phyloP scores from a whole-genome alignment of 208 protist genomes.

The Naegleria fowleri region DNA sequence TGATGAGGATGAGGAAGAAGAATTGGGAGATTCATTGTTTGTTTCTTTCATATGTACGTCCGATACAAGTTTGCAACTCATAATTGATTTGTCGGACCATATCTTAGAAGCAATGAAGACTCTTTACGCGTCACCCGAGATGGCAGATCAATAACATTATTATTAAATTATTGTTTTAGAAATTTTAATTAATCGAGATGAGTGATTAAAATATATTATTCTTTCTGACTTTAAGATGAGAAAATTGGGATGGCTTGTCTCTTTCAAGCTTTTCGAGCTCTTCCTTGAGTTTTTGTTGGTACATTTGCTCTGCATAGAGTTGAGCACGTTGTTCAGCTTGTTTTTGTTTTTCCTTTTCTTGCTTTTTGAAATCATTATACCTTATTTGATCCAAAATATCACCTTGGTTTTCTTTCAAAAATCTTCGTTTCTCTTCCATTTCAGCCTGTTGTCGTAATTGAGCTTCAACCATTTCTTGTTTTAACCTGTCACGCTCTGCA shows the following conservation, averaged over 20 bases:
- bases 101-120: background rate
- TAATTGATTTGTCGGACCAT: background rate
- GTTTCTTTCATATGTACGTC: background rate
- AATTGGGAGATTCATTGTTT: background rate
- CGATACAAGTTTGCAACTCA: background rate
- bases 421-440: no score
- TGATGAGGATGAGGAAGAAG: background rate
- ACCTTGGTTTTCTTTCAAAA: background rate
- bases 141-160: background rate
- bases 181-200: no score
- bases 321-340: slow-evolving; percentile 2
- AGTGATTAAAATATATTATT: background rate
- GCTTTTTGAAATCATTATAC: background rate
- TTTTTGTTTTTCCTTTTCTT: background rate
- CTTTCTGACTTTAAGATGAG: background rate
- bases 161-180: background rate
- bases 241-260: background rate
- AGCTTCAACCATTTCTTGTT: background rate
- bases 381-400: background rate
- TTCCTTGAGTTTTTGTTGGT: background rate
- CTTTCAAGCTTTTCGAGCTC: background rate
- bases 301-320: background rate
- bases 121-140: background rate
- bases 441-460: background rate
- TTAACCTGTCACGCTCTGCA: background rate